These are phyloP conservation scores for Geotrichum reessii DNA, from an alignment of 1,139 yeast genomes.

Conservation along the genomic window DNA sequence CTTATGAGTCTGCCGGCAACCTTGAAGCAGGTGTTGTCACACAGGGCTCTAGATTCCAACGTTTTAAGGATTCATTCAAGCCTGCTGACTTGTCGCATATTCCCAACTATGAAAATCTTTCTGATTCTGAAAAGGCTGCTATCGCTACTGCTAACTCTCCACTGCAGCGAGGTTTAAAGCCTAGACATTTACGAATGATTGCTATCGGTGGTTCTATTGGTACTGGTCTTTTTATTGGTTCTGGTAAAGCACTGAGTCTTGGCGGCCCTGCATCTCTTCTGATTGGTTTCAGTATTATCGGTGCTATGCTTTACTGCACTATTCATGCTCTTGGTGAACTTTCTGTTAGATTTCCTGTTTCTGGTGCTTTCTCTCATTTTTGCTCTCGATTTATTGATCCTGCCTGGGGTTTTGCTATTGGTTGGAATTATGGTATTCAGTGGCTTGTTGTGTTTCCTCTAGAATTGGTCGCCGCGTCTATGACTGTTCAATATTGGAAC, in stretches of 20 bases:
- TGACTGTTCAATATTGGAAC: slow-evolving; percentile 63
- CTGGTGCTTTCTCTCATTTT: slow-evolving; percentile 56
- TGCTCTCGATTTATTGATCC: slow-evolving; percentile 55
- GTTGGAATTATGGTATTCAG: slow-evolving; percentile 74
- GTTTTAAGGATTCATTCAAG: slow-evolving; percentile 31
- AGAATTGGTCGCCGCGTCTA: slow-evolving; percentile 70
- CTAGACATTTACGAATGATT: slow-evolving; percentile 58
- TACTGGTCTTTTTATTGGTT: slow-evolving; percentile 70
- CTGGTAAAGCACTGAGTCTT: slow-evolving; percentile 56
- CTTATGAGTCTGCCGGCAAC: slow-evolving; percentile 46
- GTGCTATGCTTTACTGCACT: slow-evolving; percentile 46
- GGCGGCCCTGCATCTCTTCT: slow-evolving; percentile 76
- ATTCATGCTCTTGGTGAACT: slow-evolving; percentile 58
- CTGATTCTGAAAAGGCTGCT: slow-evolving; percentile 28
- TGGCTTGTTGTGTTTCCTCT: slow-evolving; percentile 72
- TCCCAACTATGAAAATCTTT: slow-evolving; percentile 24
- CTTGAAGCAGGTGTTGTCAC: slow-evolving; percentile 36
- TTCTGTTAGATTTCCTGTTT: slow-evolving; percentile 55
- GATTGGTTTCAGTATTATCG: slow-evolving; percentile 45
- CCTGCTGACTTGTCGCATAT: slow-evolving; percentile 22
- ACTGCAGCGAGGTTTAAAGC: slow-evolving; percentile 40
- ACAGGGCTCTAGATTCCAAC: slow-evolving; percentile 22
- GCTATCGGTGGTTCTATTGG: slow-evolving; percentile 85
- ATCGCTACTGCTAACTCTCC: slow-evolving; percentile 36
- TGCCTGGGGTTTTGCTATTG: slow-evolving; percentile 70